A percentile compares a stretch with the other conserved stretches of the same genome.
Conservation (phyloP, 441 rosid genomes). For the Erysimum cheiri region DNA sequence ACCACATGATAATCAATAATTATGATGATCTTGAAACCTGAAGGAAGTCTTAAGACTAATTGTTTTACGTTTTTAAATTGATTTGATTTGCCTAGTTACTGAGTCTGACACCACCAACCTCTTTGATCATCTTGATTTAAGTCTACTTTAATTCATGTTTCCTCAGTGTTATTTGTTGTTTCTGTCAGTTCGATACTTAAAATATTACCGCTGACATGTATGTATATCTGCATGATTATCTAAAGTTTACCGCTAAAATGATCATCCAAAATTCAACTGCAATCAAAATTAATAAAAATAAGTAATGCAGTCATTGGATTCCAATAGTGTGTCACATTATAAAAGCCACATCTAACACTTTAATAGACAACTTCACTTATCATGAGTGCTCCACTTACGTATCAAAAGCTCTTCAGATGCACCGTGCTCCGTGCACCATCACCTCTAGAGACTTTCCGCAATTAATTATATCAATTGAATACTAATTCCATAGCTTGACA, state of each 20-base stretch:
- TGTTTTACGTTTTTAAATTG: not conserved
- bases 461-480: conserved; percentile 13
- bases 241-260: not conserved
- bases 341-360: conserved; percentile 25
- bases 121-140: not conserved
- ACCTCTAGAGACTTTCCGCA: conserved; percentile 26
- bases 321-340: conserved; percentile 34
- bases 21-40: not conserved
- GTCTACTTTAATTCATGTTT: not conserved
- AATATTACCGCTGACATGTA: not conserved
- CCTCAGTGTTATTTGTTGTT: not conserved
- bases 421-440: conserved; percentile 30
- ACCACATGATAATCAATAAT: not conserved
- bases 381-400: conserved; percentile 51
- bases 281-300: conserved; percentile 5
- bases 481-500: not conserved
- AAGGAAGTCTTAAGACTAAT: not conserved
- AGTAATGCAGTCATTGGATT: conserved; percentile 36
- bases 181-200: not conserved
- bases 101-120: conserved; percentile 3
- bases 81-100: conserved; percentile 7
- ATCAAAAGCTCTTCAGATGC: conserved; percentile 40
- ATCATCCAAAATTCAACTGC: not conserved
- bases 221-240: not conserved
- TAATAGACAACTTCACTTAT: conserved; percentile 46